These are phyloP conservation scores for Tetracladium setigerum DNA, from an alignment of 495 filamentous ascomycete genomes.

Conservation along the genomic window DNA sequence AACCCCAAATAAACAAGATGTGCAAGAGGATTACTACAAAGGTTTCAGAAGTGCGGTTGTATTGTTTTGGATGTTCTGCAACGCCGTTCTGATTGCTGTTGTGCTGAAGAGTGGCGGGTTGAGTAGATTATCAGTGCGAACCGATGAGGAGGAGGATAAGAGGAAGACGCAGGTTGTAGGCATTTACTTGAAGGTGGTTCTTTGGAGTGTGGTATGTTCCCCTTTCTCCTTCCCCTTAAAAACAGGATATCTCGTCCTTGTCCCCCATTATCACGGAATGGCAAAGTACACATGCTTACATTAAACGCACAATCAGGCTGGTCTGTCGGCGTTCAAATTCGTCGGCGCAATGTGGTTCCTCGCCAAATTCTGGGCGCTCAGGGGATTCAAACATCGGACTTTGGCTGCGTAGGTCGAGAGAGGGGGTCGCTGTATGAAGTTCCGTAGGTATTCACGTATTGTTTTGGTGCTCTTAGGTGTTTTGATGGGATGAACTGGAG, in stretches of 20 bases:
- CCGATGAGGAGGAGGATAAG: not conserved
- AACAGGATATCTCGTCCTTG: too few relatives aligned
- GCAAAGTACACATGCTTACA: too few relatives aligned
- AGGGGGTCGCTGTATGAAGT: too few relatives aligned
- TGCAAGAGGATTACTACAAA: slow-evolving; percentile 21
- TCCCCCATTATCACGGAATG: too few relatives aligned
- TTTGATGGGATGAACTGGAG: too few relatives aligned
- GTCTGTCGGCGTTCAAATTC: slow-evolving; percentile 78
- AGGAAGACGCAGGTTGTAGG: slow-evolving; percentile 36
- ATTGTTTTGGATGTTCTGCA: slow-evolving; percentile 17
- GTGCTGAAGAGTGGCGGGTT: slow-evolving; percentile 82
- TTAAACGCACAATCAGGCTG: slow-evolving; percentile 38
- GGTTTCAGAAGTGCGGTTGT: slow-evolving; percentile 14
- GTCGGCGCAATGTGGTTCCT: slow-evolving; percentile 75
- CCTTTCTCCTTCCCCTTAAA: slow-evolving; percentile 22
- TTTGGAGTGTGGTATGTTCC: slow-evolving; percentile 73
- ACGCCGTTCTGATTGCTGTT: slow-evolving; percentile 43
- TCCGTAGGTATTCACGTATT: too few relatives aligned
- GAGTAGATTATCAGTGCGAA: slow-evolving; percentile 46
- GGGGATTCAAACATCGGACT: too few relatives aligned
- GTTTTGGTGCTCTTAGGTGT: too few relatives aligned
- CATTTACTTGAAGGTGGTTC: slow-evolving; percentile 82
- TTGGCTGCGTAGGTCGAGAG: too few relatives aligned
- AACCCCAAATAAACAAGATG: slow-evolving; percentile 36
- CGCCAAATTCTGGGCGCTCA: too few relatives aligned